Evolutionary conservation across 2,329 filamentous ascomycete genomes (phyloP).

Genomic region (Aspergillus brunneoviolaceus): DNA sequence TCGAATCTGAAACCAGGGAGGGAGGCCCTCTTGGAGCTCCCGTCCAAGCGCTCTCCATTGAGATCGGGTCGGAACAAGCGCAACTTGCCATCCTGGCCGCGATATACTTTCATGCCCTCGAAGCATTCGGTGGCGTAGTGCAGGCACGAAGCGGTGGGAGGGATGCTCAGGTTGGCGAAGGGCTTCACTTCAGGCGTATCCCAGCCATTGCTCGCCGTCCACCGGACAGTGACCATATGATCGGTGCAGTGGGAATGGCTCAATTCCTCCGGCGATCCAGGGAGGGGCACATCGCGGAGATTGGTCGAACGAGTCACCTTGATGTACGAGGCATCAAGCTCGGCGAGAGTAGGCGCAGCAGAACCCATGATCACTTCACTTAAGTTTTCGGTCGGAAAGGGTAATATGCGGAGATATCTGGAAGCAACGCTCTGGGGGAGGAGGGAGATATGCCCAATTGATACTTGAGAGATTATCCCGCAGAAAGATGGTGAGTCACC

Average conservation of each 20-base stretch:
- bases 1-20: conserved; percentile 70
- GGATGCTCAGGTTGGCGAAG: conserved; percentile 73
- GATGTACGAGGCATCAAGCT: conserved; percentile 42
- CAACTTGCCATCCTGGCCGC: conserved; percentile 67
- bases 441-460: not conserved
- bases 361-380: conserved; percentile 33
- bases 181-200: conserved; percentile 69
- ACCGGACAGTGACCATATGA: conserved; percentile 79
- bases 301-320: conserved; percentile 39
- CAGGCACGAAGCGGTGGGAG: conserved; percentile 76
- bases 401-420: too few species aligned
- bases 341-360: conserved; percentile 28
- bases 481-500: not conserved
- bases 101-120: conserved; percentile 77
- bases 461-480: not conserved
- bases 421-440: not conserved
- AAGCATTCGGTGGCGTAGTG: conserved; percentile 93
- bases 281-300: conserved; percentile 37
- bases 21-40: conserved; percentile 62
- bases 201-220: conserved; percentile 69
- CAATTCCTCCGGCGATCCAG: conserved; percentile 42
- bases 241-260: conserved; percentile 62
- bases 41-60: conserved; percentile 66
- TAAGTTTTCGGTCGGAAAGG: too few species aligned
- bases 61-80: conserved; percentile 75